These are phyloP conservation scores for Myriosclerotinia duriaeana DNA, from an alignment of 2,329 filamentous ascomycete genomes.

Conservation along the genomic window DNA sequence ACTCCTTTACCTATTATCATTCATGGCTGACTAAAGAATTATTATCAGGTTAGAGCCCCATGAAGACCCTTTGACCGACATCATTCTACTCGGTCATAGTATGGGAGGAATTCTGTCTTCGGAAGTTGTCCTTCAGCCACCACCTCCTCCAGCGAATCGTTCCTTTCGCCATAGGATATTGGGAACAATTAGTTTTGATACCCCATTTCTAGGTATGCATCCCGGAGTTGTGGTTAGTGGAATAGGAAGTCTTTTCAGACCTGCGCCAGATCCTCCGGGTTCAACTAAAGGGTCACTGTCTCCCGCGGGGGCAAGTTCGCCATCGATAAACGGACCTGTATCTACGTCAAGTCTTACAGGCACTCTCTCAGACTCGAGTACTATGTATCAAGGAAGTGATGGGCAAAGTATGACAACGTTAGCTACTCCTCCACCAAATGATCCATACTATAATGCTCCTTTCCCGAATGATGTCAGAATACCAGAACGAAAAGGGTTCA, in stretches of 20 bases:
- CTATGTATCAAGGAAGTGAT: constrained; percentile 31
- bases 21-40: constrained; percentile 25
- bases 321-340: constrained; percentile 27
- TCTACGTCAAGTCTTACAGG: constrained; percentile 31
- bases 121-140: constrained; percentile 67
- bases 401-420: constrained; percentile 35
- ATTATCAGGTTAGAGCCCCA: constrained; percentile 67
- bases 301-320: constrained; percentile 28
- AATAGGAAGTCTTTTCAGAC: constrained; percentile 71
- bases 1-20: constrained; percentile 6
- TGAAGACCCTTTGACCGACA: constrained; percentile 70
- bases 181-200: constrained; percentile 79
- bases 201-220: constrained; percentile 84
- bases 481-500: constrained; percentile 67
- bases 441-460: constrained; percentile 72
- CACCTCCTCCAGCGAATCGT: constrained; percentile 28
- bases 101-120: constrained; percentile 84
- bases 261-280: constrained; percentile 44
- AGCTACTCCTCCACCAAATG: constrained; percentile 37
- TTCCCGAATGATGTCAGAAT: constrained; percentile 74
- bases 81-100: constrained; percentile 82
- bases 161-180: constrained; percentile 72
- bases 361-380: constrained; percentile 30
- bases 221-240: constrained; percentile 83
- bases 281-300: constrained; percentile 26